Evolutionary conservation across 1,139 yeast species (phyloP), one percentile per base, ranked within the genome.

Genomic region (Suhomyces wounanorum): DNA sequence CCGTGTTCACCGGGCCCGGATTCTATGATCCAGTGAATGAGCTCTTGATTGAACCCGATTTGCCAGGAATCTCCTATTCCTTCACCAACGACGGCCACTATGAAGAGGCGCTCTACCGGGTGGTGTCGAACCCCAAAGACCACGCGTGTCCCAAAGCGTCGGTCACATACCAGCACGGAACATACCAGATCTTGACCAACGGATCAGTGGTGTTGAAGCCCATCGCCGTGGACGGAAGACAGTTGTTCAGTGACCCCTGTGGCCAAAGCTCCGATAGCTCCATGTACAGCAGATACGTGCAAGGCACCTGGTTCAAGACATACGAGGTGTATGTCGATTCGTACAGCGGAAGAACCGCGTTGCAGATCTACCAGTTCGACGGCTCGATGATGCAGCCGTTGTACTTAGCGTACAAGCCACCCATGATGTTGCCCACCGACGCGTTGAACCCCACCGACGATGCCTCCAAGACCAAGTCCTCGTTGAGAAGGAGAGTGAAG

Each of bases 1-100:
- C 96, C 8, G 99, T 95, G 9, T 87, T 94, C 73, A 94, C 99
- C 0, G 99, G 99, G 0, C 96, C 99, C 0, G 97, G 94, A 3
- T 94, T 94, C 64, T 94, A 84, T 66, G 98, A 94, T 67, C 99
- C 99, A 1, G 88, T 91, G 23, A 97, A 91, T 65, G 99, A 94
- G 68, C 81, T 92, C 28, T 76, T 94, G 53, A 89, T 91, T 58
- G 99, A 95, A 67, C 99, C 99, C 3, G 94, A 92, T 23, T 79
- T 94, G 49, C 97, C 99, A 4, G 99, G 99, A 26, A 83, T 92
- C 53, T 86, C 96, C 6, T 90, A 87, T 70, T 90, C 97, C 5
- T 94, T 94, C 73, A 92, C 97, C 1, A 83, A 78, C 16, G 98
- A 94, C 69, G 98, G 98, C 1, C 83, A 75, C 69, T 94, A 80